Base-by-base conservation (phyloP, 2,329 filamentous ascomycete genomes). In the Teratosphaeria pseudoeucalypti region DNA sequence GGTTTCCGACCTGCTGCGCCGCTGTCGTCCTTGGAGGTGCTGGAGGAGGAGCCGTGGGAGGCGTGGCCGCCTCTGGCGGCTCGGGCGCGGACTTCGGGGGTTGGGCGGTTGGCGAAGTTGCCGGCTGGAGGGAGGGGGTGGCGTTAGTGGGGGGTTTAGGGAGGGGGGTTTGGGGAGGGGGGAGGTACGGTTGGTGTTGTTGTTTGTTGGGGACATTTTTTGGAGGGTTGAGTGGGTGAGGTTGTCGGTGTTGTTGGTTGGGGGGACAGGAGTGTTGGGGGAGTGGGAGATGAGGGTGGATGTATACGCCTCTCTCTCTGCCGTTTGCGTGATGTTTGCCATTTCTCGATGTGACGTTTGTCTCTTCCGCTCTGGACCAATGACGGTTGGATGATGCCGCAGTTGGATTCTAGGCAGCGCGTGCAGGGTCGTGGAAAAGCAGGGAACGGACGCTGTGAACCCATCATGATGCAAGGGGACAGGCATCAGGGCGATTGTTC, bases 71-170 rank as follows among this genome's bases (percentile, higher is more conserved):
- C 58, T 34, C n/a, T 55, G 29, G 56, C 26, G 23, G 58, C 58
- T 10, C 58, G 58, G 47, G 57, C 56, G 53, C 67, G 69, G 58
- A 81, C 77, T 63, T 81, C 75, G 52, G 79, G 77, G 57, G 75
- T 78, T 60, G 78, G 73, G 47, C 77, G 76, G 71, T 81, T 81
- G 72, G 78, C 78, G 63, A 81, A 81, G 73, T 81, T 81, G 60
- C 72, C 74, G 37, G 78, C 32, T 34, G 19, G 34, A 16, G 2
- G 52, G 10, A 6, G n/a, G 34, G 34, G 9, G 9, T 1, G n/a
- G n/a, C n/a, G n/a, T n/a, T n/a, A n/a, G n/a, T n/a, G 34, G 16
- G 34, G 23, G 52, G 12, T 54, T 47, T n/a, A n/a, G n/a, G n/a
- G n/a, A n/a, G 16, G 2, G 16, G 43, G 43, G 43, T n/a, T 3